Conservation (phyloP, 148 eudicot genomes). For the Rhododendron ferrugineum region DNA sequence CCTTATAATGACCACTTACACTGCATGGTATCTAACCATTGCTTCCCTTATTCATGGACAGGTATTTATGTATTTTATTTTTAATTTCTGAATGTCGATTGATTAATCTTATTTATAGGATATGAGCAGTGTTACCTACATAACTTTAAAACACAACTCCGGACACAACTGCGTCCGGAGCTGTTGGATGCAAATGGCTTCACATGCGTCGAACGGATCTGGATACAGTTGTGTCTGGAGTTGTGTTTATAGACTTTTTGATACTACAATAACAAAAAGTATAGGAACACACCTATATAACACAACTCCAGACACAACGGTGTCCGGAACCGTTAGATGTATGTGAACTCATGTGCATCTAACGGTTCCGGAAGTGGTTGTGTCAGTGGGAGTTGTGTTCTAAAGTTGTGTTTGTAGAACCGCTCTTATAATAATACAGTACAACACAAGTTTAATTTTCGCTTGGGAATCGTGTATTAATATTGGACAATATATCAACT, state of each 20-base stretch:
- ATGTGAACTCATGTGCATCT: too few species aligned
- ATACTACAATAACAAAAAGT: neutral
- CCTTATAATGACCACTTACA: conserved; percentile 73
- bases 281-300: neutral
- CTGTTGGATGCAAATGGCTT: neutral
- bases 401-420: too few species aligned
- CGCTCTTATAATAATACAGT: too few species aligned
- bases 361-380: too few species aligned
- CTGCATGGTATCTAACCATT: conserved; percentile 84
- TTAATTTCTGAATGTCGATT: neutral
- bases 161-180: neutral
- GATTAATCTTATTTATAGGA: neutral
- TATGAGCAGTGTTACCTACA: too few species aligned
- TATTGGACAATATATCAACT: neutral
- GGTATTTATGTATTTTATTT: conserved; percentile 22
- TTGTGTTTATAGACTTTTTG: neutral
- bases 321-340: neutral
- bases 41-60: conserved; percentile 79
- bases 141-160: too few species aligned
- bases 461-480: conserved; percentile 13
- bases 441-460: conserved; percentile 13
- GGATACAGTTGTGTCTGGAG: neutral
- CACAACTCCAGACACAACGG: neutral
- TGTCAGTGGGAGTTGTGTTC: too few species aligned
- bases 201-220: neutral